Conservation (phyloP, 2,329 filamentous ascomycete genomes). For the Pseudogymnoascus sp. region DNA sequence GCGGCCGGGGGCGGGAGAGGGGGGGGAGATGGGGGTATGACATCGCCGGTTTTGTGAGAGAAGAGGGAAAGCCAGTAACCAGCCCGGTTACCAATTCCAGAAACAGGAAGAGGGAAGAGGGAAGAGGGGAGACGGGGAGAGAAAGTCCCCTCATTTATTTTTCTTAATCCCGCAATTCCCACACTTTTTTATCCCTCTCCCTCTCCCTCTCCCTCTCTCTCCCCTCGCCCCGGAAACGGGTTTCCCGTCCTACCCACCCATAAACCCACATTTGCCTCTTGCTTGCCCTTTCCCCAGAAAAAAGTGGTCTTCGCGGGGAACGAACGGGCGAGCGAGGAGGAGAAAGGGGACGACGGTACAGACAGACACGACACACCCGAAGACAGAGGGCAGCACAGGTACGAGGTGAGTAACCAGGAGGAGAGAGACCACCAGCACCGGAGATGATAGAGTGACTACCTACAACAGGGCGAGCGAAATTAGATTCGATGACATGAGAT, state of each 20-base stretch:
- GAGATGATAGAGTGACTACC: no score
- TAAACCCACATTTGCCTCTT: background rate
- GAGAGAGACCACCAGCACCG: no score
- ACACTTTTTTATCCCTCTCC: no score
- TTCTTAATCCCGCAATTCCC: background rate
- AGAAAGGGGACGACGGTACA: no score
- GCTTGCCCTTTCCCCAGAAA: background rate
- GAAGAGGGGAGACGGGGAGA: background rate
- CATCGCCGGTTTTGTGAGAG: background rate
- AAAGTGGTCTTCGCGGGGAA: background rate
- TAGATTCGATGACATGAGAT: no score
- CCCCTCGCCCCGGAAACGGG: background rate
- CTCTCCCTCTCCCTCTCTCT: no score
- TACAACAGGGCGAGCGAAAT: no score
- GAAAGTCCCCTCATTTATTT: background rate
- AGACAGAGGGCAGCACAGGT: no score
- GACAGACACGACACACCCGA: no score
- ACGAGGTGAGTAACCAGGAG: background rate
- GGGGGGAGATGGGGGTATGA: conserved; percentile 28
- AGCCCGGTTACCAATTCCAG: background rate
- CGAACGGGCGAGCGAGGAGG: background rate
- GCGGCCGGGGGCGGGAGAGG: no score
- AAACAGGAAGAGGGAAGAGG: background rate
- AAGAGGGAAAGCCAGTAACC: background rate
- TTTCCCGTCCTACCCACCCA: background rate